Evolutionary conservation across 2,329 filamentous ascomycete genomes (phyloP).

Genomic region (Pseudogymnoascus verrucosus): DNA sequence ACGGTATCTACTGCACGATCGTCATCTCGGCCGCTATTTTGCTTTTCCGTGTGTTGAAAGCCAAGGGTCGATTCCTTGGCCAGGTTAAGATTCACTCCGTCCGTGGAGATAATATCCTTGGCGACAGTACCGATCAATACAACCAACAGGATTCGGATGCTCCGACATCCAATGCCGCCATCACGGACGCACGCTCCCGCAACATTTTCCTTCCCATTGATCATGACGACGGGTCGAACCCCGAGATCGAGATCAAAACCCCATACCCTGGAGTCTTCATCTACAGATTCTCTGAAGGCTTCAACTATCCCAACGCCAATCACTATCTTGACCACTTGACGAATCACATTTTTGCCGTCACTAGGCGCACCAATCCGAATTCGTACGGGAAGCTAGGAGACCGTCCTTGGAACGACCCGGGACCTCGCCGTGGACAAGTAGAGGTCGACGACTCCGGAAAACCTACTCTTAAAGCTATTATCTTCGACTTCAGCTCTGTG

Average conservation of each 20-base stretch:
- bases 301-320: conserved; percentile 92
- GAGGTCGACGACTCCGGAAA: conserved; percentile 41
- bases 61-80: conserved; percentile 76
- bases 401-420: conserved; percentile 91
- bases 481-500: conserved; percentile 87
- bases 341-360: conserved; percentile 58
- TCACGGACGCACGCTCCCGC: conserved; percentile 44
- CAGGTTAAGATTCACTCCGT: conserved; percentile 78
- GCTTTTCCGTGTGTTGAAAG: conserved; percentile 75
- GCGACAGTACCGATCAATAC: conserved; percentile 42
- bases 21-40: conserved; percentile 68
- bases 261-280: conserved; percentile 93
- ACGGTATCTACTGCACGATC: conserved; percentile 86
- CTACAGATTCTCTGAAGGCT: conserved; percentile 88
- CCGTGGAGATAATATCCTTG: conserved; percentile 64
- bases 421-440: conserved; percentile 51
- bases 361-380: conserved; percentile 66
- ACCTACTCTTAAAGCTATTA: conserved; percentile 76
- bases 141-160: neutral
- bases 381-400: conserved; percentile 62
- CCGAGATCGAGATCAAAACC: conserved; percentile 65
- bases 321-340: conserved; percentile 77
- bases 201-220: conserved; percentile 83
- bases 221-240: conserved; percentile 86
- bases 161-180: conserved; percentile 9